These are phyloP conservation scores for Plasmodium coatneyi DNA, from an alignment of 169 alveolate genomes.

Conservation along the genomic window DNA sequence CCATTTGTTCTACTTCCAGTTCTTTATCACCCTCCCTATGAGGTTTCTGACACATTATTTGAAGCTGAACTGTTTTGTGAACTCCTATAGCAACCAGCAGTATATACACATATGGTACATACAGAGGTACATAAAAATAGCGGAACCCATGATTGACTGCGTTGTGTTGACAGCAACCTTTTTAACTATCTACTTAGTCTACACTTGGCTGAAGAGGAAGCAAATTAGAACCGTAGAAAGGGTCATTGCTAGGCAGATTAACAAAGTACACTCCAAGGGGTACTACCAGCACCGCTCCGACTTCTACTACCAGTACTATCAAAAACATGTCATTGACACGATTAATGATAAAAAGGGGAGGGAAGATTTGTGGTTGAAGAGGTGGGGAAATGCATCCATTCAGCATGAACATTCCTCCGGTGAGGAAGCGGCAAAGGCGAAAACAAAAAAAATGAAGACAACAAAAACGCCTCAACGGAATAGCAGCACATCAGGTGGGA, in stretches of 20 bases:
- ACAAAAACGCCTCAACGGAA: background rate
- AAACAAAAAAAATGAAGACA: background rate
- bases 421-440: background rate
- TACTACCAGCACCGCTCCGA: slow-evolving; percentile 42
- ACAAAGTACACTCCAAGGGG: background rate
- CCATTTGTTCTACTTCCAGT: slow-evolving; percentile 35
- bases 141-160: slow-evolving; percentile 74
- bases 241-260: slow-evolving; percentile 43
- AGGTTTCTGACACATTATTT: slow-evolving; percentile 28
- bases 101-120: slow-evolving; percentile 66
- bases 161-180: background rate
- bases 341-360: slow-evolving; percentile 18
- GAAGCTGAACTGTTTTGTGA: slow-evolving; percentile 60
- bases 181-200: slow-evolving; percentile 13
- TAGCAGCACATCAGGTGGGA: background rate
- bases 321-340: slow-evolving; percentile 30
- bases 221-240: slow-evolving; percentile 4
- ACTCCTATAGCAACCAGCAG: slow-evolving; percentile 2
- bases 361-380: background rate
- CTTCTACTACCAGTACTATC: slow-evolving; percentile 57
- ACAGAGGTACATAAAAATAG: slow-evolving; percentile 71
- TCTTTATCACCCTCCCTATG: slow-evolving; percentile 50
- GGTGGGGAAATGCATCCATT: background rate
- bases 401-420: background rate
- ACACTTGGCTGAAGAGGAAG: slow-evolving; percentile 25